Conservation (phyloP, 2,329 filamentous ascomycete species). For the Trichoderma gracile region DNA sequence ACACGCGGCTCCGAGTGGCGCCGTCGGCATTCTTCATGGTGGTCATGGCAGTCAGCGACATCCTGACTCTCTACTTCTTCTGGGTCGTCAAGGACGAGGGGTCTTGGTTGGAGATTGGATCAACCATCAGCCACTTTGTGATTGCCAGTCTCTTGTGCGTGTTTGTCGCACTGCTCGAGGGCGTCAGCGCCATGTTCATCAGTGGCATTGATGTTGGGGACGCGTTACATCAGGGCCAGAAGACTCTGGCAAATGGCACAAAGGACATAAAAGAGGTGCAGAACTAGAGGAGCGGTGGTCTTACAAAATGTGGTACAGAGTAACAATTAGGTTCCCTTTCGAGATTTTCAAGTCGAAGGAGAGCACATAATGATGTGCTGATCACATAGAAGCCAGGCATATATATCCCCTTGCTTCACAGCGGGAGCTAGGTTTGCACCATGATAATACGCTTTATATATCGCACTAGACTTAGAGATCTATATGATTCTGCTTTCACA, state of each 20-base stretch:
- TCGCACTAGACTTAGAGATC: slow-evolving; percentile 15
- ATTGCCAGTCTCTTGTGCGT: slow-evolving; percentile 88
- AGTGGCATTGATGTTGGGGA: slow-evolving; percentile 68
- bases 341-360: too few relatives aligned
- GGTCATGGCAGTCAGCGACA: slow-evolving; percentile 87
- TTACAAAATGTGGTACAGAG: too few relatives aligned
- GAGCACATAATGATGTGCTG: too few relatives aligned
- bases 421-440: neutral
- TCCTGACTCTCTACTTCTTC: slow-evolving; percentile 94
- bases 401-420: neutral
- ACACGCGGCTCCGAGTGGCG: slow-evolving; percentile 77
- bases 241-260: neutral
- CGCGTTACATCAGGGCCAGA: neutral
- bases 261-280: neutral
- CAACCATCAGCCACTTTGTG: slow-evolving; percentile 91
- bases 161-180: slow-evolving; percentile 86
- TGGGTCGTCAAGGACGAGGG: slow-evolving; percentile 97
- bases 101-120: slow-evolving; percentile 96
- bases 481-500: too few relatives aligned
- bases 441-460: neutral
- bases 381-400: too few relatives aligned
- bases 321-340: too few relatives aligned
- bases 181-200: slow-evolving; percentile 80
- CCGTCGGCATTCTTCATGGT: slow-evolving; percentile 91
- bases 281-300: neutral